Evolutionary conservation across 441 rosid genomes (phyloP).

Genomic region (Arabidopsis lyrata): DNA sequence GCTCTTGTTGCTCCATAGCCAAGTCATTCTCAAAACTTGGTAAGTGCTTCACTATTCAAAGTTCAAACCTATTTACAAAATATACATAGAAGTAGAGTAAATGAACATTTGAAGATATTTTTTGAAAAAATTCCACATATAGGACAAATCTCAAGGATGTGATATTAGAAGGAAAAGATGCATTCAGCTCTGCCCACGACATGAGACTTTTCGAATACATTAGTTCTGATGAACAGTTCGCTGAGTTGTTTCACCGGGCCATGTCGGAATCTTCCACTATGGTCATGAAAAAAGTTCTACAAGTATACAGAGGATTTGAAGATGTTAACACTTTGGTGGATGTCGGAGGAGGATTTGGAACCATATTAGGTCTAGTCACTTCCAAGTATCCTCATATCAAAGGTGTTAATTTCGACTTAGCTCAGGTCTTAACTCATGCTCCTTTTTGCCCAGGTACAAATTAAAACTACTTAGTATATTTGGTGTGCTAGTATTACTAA

Average conservation of each 20-base stretch:
- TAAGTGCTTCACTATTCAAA: constrained; percentile 1
- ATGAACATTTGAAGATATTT: neutral
- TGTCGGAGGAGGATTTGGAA: constrained; percentile 44
- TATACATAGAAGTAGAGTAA: neutral
- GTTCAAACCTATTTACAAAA: neutral
- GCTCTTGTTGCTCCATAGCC: constrained; percentile 17
- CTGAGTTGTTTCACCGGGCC: constrained; percentile 41
- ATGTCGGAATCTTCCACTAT: constrained; percentile 32
- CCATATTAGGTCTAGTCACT: constrained; percentile 22
- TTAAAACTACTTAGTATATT: neutral
- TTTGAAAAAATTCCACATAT: neutral
- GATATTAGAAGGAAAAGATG: constrained; percentile 39
- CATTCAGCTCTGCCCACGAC: constrained; percentile 36
- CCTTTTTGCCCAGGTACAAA: constrained; percentile 38
- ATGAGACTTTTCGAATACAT: constrained; percentile 28
- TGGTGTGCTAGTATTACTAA: neutral
- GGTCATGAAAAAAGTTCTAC: constrained; percentile 34
- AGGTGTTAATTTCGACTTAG: constrained; percentile 39
- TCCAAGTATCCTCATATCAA: constrained; percentile 43
- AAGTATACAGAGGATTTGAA: constrained; percentile 43
- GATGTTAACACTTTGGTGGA: constrained; percentile 37
- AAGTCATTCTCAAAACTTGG: constrained; percentile 32
- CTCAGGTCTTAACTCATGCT: constrained; percentile 31
- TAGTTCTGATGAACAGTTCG: constrained; percentile 31
- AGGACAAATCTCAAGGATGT: constrained; percentile 43